Evolutionary conservation across 179 eudicot species (phyloP).

Genomic region (Beta lomatogona): DNA sequence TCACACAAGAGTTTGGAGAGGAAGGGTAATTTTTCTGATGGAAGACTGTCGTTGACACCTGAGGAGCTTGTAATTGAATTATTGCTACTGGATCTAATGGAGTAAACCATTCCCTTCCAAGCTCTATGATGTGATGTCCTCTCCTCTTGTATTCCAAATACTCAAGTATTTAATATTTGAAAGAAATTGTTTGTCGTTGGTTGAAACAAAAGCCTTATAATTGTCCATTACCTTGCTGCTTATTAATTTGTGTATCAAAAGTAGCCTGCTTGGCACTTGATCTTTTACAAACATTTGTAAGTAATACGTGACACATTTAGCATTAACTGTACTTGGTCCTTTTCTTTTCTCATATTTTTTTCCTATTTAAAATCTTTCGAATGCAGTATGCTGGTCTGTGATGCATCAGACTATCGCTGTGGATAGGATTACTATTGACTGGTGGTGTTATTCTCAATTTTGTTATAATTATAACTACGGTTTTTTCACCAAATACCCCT

Average conservation of each 20-base stretch:
- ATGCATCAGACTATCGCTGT: background rate
- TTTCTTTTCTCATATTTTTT: background rate
- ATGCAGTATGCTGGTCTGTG: background rate
- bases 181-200: conserved; percentile 25
- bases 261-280: conserved; percentile 19
- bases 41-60: background rate
- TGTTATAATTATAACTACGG: too few relatives aligned
- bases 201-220: conserved; percentile 21
- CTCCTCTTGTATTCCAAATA: conserved; percentile 22
- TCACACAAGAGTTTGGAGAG: conserved; percentile 94
- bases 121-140: conserved; percentile 8
- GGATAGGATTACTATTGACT: too few relatives aligned
- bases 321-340: background rate
- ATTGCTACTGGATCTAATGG: conserved; percentile 25
- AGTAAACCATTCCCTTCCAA: conserved; percentile 16
- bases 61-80: conserved; percentile 29
- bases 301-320: conserved; percentile 11
- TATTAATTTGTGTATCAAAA: conserved; percentile 17
- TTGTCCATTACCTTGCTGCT: conserved; percentile 25
- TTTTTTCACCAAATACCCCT: too few relatives aligned
- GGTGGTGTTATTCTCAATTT: background rate
- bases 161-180: conserved; percentile 26
- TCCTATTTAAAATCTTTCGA: background rate
- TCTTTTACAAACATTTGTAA: conserved; percentile 16
- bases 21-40: conserved; percentile 61